These are phyloP conservation scores for Polychaeton citri DNA, from an alignment of 2,329 filamentous ascomycete species.

Conservation along the genomic window DNA sequence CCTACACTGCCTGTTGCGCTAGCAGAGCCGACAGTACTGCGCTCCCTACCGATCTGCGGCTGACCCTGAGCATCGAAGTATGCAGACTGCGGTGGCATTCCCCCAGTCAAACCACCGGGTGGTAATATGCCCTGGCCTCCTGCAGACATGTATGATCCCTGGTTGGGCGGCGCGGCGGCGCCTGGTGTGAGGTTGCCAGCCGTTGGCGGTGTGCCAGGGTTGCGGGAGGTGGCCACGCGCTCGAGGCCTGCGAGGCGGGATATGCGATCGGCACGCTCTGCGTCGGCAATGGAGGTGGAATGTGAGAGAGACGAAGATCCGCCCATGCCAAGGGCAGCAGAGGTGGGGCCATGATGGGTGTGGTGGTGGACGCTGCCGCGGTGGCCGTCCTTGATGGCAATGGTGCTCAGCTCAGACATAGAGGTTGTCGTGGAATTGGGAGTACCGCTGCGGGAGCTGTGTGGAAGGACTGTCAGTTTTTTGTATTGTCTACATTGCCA, in stretches of 20 bases:
- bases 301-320: constrained; percentile 7
- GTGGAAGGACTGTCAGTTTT: constrained; percentile 2
- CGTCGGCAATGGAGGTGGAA: constrained; percentile 52
- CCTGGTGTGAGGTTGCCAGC: constrained; percentile 35
- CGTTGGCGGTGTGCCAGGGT: constrained; percentile 16
- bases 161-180: constrained; percentile 25
- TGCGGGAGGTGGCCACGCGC: constrained; percentile 63
- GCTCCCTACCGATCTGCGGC: constrained; percentile 52
- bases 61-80: constrained; percentile 73
- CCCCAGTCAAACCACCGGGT: constrained; percentile 6
- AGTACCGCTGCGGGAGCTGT: constrained; percentile 52
- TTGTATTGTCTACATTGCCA: constrained; percentile 2
- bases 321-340: constrained; percentile 40
- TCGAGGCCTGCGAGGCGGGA: constrained; percentile 88
- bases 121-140: constrained; percentile 12
- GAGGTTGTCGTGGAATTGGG: constrained; percentile 88
- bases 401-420: constrained; percentile 80
- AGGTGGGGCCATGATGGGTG: constrained; percentile 28
- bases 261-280: constrained; percentile 88
- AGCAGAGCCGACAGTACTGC: constrained; percentile 80
- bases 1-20: constrained; percentile 72
- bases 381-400: constrained; percentile 92
- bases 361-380: constrained; percentile 60
- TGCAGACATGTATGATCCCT: constrained; percentile 1
- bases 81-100: constrained; percentile 37